Conservation (phyloP, 2,329 filamentous ascomycete species). For the Basipetospora chlamydospora region DNA sequence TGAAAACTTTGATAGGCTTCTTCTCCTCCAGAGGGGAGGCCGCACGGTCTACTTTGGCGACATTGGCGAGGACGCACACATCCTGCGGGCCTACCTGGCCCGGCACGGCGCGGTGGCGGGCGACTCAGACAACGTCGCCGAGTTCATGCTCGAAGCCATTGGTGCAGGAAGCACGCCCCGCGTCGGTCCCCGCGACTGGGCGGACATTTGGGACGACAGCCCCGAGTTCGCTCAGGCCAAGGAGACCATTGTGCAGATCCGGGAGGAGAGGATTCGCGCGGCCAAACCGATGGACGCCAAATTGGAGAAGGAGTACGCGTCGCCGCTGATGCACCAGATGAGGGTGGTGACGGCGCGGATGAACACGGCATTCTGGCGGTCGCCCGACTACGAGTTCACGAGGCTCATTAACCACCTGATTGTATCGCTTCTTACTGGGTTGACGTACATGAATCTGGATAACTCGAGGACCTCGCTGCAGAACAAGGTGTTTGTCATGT, state of each 20-base stretch:
- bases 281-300: slow-evolving; percentile 29
- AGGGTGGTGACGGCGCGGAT: slow-evolving; percentile 58
- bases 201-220: slow-evolving; percentile 62
- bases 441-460: slow-evolving; percentile 67
- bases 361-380: slow-evolving; percentile 70
- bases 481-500: slow-evolving; percentile 78
- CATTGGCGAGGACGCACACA: slow-evolving; percentile 58
- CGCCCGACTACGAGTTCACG: slow-evolving; percentile 80
- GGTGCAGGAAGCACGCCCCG: slow-evolving; percentile 60
- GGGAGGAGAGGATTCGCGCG: slow-evolving; percentile 36
- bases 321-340: slow-evolving; percentile 65
- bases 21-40: slow-evolving; percentile 66
- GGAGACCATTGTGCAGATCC: slow-evolving; percentile 51
- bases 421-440: slow-evolving; percentile 63
- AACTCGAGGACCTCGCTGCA: slow-evolving; percentile 64
- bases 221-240: slow-evolving; percentile 55
- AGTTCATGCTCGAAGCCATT: slow-evolving; percentile 79
- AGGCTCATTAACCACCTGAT: slow-evolving; percentile 72
- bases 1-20: slow-evolving; percentile 72
- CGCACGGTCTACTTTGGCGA: slow-evolving; percentile 77
- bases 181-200: slow-evolving; percentile 65
- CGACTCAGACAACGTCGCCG: slow-evolving; percentile 44
- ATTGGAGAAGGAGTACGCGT: slow-evolving; percentile 65
- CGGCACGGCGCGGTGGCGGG: slow-evolving; percentile 45
- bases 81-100: slow-evolving; percentile 50